Conservation (phyloP, 1,139 yeast genomes). For the Kurtzmaniella quercitrusa region DNA sequence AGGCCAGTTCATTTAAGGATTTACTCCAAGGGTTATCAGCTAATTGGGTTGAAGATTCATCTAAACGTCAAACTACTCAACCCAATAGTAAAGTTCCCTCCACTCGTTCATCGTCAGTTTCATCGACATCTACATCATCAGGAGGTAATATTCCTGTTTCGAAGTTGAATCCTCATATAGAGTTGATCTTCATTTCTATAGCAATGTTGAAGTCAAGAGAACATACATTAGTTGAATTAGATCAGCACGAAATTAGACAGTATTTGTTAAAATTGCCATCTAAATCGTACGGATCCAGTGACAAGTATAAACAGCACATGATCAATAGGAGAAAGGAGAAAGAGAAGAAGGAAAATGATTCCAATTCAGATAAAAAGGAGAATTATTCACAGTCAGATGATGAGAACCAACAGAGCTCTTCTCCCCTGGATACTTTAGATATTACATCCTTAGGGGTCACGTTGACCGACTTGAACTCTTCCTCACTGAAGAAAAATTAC, state of each 20-base stretch:
- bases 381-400: slow-evolving; percentile 3
- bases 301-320: slow-evolving; percentile 29
- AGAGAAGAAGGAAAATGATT: slow-evolving; percentile 14
- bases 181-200: slow-evolving; percentile 69
- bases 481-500: slow-evolving; percentile 40
- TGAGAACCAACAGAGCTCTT: slow-evolving; percentile 1
- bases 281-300: slow-evolving; percentile 29
- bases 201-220: slow-evolving; percentile 81
- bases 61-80: slow-evolving; percentile 1
- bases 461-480: slow-evolving; percentile 1
- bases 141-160: slow-evolving; percentile 51
- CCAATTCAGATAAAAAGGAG: neutral
- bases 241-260: slow-evolving; percentile 85
- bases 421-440: slow-evolving; percentile 5
- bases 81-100: slow-evolving; percentile 11
- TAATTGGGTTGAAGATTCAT: slow-evolving; percentile 6
- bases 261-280: slow-evolving; percentile 57
- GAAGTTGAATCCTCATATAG: slow-evolving; percentile 70
- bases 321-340: slow-evolving; percentile 20
- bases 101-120: slow-evolving; percentile 15
- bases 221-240: slow-evolving; percentile 74
- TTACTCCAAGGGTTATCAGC: slow-evolving; percentile 24
- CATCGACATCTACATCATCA: slow-evolving; percentile 8
- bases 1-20: slow-evolving; percentile 28
- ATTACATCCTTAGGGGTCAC: slow-evolving; percentile 2